Conservation (phyloP, 1,284 basidiomycete genomes). For the Pseudozyma pruni region DNA sequence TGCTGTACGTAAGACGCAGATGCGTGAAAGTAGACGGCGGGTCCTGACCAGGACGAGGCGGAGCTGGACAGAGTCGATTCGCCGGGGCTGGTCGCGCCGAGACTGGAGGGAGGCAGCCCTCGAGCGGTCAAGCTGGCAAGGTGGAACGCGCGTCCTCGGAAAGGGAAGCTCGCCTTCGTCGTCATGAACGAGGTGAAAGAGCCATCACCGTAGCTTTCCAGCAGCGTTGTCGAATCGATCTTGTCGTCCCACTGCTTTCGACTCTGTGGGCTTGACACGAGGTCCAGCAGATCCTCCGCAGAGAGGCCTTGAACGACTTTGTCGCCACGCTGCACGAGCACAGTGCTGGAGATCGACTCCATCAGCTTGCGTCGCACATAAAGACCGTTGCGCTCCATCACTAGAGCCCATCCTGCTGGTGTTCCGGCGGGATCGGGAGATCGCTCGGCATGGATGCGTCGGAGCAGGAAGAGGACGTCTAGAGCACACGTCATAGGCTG, state of each 20-base stretch:
- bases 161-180: slow-evolving; percentile 83
- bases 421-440: slow-evolving; percentile 69
- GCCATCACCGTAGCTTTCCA: slow-evolving; percentile 85
- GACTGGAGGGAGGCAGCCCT: slow-evolving; percentile 33
- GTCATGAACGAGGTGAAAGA: slow-evolving; percentile 71
- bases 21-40: slow-evolving; percentile 68
- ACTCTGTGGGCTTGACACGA: slow-evolving; percentile 75
- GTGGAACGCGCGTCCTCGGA: slow-evolving; percentile 87
- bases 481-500: slow-evolving; percentile 63
- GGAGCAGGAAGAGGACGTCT: slow-evolving; percentile 62
- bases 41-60: slow-evolving; percentile 70
- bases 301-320: slow-evolving; percentile 94
- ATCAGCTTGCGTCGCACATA: slow-evolving; percentile 81
- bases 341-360: slow-evolving; percentile 80
- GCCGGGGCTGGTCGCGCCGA: slow-evolving; percentile 22
- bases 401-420: slow-evolving; percentile 81
- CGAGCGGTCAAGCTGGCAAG: slow-evolving; percentile 79
- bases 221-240: slow-evolving; percentile 76
- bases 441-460: slow-evolving; percentile 62
- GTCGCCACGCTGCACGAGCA: slow-evolving; percentile 87
- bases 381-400: slow-evolving; percentile 81
- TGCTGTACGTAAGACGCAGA: slow-evolving; percentile 74
- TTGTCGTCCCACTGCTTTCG: slow-evolving; percentile 86
- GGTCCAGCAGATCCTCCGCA: slow-evolving; percentile 83
- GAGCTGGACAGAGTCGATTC: slow-evolving; percentile 51